Percentiles rank a stretch among this genome's conserved stretches.
Conservation (phyloP, 768 basidiomycete genomes). For the Tylopilus intermedius region DNA sequence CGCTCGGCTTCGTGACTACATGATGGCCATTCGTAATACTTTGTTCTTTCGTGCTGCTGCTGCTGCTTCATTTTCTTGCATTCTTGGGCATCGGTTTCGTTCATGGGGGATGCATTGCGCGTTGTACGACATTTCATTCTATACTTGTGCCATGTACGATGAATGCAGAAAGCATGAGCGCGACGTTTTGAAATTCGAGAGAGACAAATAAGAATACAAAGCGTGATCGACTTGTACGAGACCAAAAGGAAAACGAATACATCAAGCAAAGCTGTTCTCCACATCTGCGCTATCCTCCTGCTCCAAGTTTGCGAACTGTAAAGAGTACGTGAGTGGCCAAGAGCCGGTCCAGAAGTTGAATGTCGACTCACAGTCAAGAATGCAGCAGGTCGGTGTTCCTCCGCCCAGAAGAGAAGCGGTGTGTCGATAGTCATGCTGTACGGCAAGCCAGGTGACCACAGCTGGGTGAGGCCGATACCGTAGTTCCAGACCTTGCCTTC, state of each 20-base stretch:
- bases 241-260: conserved; percentile 10
- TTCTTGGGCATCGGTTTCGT: neutral
- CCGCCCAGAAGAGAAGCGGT: conserved; percentile 94
- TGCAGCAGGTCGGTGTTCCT: conserved; percentile 89
- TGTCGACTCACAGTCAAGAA: conserved; percentile 74
- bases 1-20: conserved; percentile 45
- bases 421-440: conserved; percentile 87
- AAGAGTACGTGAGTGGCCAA: neutral
- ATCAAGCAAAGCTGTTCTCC: conserved; percentile 87
- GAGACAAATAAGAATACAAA: conserved; percentile 17
- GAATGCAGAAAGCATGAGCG: neutral
- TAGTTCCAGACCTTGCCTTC: conserved; percentile 98
- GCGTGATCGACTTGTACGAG: neutral
- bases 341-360: neutral
- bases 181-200: neutral
- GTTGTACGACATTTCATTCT: neutral
- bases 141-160: neutral
- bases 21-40: conserved; percentile 26
- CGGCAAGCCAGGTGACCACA: conserved; percentile 78
- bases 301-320: conserved; percentile 84
- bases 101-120: neutral
- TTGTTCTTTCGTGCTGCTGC: neutral
- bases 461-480: conserved; percentile 86
- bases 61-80: conserved; percentile 14
- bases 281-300: conserved; percentile 92